A percentile compares a stretch with the other conserved stretches of the same genome.
Evolutionary conservation across 2,329 filamentous ascomycete genomes (phyloP).

Genomic region (Thelonectria blattea): DNA sequence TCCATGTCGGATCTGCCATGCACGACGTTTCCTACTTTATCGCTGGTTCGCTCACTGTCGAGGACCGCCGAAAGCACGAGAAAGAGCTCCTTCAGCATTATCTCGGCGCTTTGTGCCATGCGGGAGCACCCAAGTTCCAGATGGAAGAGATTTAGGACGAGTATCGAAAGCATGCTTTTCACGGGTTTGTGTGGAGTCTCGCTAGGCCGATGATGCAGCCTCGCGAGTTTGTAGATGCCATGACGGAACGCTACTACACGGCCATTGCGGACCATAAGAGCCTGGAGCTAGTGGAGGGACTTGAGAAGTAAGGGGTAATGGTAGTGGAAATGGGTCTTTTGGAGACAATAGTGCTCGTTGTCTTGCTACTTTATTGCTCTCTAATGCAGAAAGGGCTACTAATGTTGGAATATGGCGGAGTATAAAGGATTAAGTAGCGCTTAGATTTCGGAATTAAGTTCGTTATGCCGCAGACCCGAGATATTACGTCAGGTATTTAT

Average conservation of each 20-base stretch:
- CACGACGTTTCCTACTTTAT: slow-evolving; percentile 21
- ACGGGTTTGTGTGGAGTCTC: slow-evolving; percentile 26
- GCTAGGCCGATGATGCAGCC: slow-evolving; percentile 24
- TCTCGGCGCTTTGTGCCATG: background rate
- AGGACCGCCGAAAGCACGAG: slow-evolving; percentile 16
- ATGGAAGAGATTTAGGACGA: slow-evolving; percentile 17
- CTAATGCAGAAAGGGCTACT: too few relatives aligned
- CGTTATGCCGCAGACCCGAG: too few relatives aligned
- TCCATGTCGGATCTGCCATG: slow-evolving; percentile 15
- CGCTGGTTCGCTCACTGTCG: background rate
- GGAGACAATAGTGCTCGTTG: too few relatives aligned
- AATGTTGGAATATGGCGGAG: too few relatives aligned
- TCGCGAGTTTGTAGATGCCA: slow-evolving; percentile 17
- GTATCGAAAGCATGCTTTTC: slow-evolving; percentile 17
- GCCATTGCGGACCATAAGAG: slow-evolving; percentile 25
- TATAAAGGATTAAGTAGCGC: too few relatives aligned
- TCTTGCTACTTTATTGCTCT: too few relatives aligned
- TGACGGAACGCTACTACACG: slow-evolving; percentile 15
- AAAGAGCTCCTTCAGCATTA: slow-evolving; percentile 18
- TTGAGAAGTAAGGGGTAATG: background rate
- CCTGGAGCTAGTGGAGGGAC: slow-evolving; percentile 17
- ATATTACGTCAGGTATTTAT: too few relatives aligned
- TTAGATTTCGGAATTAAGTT: too few relatives aligned
- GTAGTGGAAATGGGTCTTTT: too few relatives aligned
- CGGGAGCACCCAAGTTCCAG: background rate